Conservation (phyloP, 2,329 filamentous ascomycete species). For the Helotiales sp. region DNA sequence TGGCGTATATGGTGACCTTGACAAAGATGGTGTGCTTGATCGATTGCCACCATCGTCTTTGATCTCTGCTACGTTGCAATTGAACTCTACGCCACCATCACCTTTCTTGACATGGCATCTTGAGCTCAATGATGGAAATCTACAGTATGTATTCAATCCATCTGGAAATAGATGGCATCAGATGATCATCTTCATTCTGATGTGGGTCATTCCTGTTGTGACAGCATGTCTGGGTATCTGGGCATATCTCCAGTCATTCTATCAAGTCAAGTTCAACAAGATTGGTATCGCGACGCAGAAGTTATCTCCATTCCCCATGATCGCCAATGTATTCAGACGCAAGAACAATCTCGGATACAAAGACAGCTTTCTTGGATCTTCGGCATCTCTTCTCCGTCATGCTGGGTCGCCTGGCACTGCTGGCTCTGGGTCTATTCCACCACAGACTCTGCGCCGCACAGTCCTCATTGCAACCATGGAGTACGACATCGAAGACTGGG, state of each 20-base stretch:
- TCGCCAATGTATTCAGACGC: neutral
- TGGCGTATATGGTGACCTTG: neutral
- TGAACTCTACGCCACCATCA: neutral
- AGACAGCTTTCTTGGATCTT: neutral
- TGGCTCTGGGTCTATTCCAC: neutral
- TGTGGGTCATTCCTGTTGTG: neutral
- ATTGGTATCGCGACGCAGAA: neutral
- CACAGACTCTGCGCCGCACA: conserved; percentile 42
- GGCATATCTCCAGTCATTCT: neutral
- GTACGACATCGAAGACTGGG: conserved; percentile 71
- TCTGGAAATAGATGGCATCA: neutral
- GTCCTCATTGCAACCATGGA: conserved; percentile 71
- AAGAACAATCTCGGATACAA: neutral
- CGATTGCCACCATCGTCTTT: neutral
- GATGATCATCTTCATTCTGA: neutral
- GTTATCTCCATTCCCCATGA: neutral
- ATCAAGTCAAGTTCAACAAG: conserved; percentile 1
- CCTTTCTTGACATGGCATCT: neutral
- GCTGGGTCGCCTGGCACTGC: neutral
- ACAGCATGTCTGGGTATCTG: neutral
- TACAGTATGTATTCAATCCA: neutral
- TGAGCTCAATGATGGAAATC: neutral
- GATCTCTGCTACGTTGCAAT: neutral
- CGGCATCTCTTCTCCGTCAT: neutral
- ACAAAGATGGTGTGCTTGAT: neutral